Base-by-base conservation (phyloP, 116 monocot genomes). In the Iris pallida region DNA sequence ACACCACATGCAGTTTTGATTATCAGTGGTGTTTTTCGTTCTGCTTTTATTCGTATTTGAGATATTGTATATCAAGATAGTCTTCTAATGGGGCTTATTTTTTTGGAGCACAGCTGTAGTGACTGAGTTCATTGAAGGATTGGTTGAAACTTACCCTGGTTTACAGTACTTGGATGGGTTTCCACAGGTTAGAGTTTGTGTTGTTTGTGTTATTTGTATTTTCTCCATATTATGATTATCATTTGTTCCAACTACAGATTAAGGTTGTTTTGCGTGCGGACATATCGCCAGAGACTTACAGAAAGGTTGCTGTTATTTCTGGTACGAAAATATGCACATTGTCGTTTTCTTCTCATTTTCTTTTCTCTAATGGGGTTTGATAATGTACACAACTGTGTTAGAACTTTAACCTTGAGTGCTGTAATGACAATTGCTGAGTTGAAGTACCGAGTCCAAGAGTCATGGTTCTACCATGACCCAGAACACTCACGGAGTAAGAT, bases 241-340 rank as follows among this genome's bases (percentile, higher is more conserved):
- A 4, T 13, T n/a, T 20, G 6, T 14, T 74, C 30, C 11, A 1
- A 44, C 5, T 82, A 70, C 82, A 82, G 82, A 83, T 79, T 64
- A 83, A 83, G 71, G 71, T 79, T 59, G 83, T 83, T 53, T 45
- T 83, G 44, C 74, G 83, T 59, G 83, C 79, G 68, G 83, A 83
- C 65, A 64, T 79, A 4, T 63, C 52, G 2, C 47, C 53, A 0
- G 57, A 44, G 5, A 55, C 60, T 12, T 79, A 68, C 52, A 72
- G 79, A 47, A 83, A 83, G 68, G 83, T 83, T 52, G 79, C 83
- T 7, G 83, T 83, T 65, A 83, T 83, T 40, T 83, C 83, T 57
- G 83, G 83, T 78, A 48, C 10, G 55, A 42, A 53, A 44, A 20
- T 19, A 42, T 46, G 9, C 46, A 15, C 44, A n/a, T 46, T 42